phyloP scores from a whole-genome alignment of 2,329 filamentous ascomycete genomes.

The Leptographium wingfieldii region DNA sequence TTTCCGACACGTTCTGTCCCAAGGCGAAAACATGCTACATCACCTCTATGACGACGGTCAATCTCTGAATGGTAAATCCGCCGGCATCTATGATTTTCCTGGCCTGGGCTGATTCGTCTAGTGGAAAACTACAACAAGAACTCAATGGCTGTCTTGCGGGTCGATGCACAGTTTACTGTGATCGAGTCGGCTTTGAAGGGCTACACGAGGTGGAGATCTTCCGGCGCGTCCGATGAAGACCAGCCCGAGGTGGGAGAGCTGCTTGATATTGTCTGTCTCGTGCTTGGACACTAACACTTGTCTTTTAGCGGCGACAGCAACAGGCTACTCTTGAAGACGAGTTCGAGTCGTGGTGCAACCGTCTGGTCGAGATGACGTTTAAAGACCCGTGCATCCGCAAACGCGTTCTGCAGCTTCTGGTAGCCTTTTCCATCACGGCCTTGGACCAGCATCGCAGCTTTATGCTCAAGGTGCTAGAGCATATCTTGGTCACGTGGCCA shows the following conservation, averaged over 20 bases:
- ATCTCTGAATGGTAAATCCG: slow-evolving; percentile 47
- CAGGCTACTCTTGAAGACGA: slow-evolving; percentile 46
- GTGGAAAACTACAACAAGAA: slow-evolving; percentile 52
- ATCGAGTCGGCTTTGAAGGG: slow-evolving; percentile 83
- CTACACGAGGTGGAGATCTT: slow-evolving; percentile 63
- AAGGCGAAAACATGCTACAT: slow-evolving; percentile 61
- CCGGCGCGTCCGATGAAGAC: slow-evolving; percentile 2
- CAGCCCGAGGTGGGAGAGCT: slow-evolving; percentile 4
- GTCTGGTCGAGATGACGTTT: slow-evolving; percentile 56
- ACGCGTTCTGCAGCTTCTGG: slow-evolving; percentile 66
- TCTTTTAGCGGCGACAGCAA: slow-evolving; percentile 36
- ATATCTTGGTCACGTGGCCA: slow-evolving; percentile 78
- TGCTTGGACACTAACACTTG: slow-evolving; percentile 16
- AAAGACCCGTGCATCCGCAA: slow-evolving; percentile 80
- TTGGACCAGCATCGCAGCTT: slow-evolving; percentile 66
- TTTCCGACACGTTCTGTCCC: slow-evolving; percentile 71
- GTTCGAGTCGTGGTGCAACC: slow-evolving; percentile 60
- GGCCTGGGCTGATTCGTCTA: slow-evolving; percentile 13
- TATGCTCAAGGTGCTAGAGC: slow-evolving; percentile 80
- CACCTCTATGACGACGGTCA: slow-evolving; percentile 62
- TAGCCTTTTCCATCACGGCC: slow-evolving; percentile 72
- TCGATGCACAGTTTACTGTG: slow-evolving; percentile 82
- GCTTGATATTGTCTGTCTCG: not conserved
- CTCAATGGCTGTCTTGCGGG: slow-evolving; percentile 59
- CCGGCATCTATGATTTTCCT: not conserved